phyloP scores from a whole-genome alignment of 371 early-diverging fungal genomes.

The Rhizomucor pusillus region DNA sequence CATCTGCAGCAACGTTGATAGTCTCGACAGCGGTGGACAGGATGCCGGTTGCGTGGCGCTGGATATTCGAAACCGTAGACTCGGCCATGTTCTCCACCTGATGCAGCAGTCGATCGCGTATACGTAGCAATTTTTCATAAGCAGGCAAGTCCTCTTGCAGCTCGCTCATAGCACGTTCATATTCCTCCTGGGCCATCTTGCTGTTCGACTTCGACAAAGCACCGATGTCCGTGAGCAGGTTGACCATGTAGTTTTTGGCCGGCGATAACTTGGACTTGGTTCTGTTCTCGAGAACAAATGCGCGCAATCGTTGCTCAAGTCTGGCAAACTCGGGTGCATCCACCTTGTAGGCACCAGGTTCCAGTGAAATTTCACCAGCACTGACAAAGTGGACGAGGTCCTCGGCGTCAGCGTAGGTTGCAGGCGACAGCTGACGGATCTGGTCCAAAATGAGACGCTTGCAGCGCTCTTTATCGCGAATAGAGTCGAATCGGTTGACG shows the following conservation, averaged over 20 bases:
- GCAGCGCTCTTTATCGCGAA: conserved; percentile 92
- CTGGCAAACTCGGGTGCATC: conserved; percentile 69
- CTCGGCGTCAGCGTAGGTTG: conserved; percentile 86
- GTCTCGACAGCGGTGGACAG: conserved; percentile 60
- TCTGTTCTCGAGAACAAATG: conserved; percentile 94
- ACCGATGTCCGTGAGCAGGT: conserved; percentile 71
- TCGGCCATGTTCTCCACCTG: conserved; percentile 71
- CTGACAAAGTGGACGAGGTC: conserved; percentile 96
- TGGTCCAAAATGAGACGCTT: conserved; percentile 90
- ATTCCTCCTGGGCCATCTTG: conserved; percentile 38
- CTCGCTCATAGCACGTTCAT: conserved; percentile 32
- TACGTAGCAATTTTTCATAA: conserved; percentile 51
- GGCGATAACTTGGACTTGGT: conserved; percentile 92
- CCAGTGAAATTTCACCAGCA: conserved; percentile 61
- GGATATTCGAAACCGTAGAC: conserved; percentile 54
- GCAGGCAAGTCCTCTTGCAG: conserved; percentile 56
- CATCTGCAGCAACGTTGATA: conserved; percentile 60
- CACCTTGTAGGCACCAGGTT: conserved; percentile 38
- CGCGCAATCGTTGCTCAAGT: conserved; percentile 83
- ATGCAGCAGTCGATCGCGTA: conserved; percentile 57
- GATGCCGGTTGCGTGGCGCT: conserved; percentile 48
- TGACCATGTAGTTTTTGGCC: conserved; percentile 85
- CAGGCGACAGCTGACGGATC: conserved; percentile 88
- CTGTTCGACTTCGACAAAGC: conserved; percentile 56
- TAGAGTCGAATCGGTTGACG: conserved; percentile 95